A percentile compares a stretch with the other conserved stretches of the same genome.
These are phyloP conservation scores for Chalciporus sphaerocephalus DNA, from an alignment of 768 basidiomycete species.

Conservation along the genomic window DNA sequence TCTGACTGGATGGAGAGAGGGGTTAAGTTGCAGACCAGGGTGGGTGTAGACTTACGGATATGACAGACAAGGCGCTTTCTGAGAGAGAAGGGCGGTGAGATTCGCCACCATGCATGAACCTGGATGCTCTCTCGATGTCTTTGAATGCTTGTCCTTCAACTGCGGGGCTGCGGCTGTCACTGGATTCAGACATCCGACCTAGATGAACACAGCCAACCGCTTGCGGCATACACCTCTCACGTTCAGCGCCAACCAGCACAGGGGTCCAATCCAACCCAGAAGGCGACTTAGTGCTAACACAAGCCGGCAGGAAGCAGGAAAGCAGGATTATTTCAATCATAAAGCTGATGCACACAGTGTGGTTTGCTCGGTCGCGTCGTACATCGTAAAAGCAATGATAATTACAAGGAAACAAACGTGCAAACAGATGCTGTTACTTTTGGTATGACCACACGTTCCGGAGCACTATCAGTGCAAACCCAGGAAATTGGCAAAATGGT, in stretches of 20 bases:
- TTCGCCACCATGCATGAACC: conserved; percentile 18
- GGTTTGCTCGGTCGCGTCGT: conserved; percentile 1
- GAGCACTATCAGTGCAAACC: conserved; percentile 57
- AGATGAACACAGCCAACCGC: conserved; percentile 17
- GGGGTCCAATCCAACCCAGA: too few species aligned
- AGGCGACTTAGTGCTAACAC: neutral
- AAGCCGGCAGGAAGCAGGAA: neutral
- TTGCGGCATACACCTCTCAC: conserved; percentile 16
- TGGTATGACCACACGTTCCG: conserved; percentile 94
- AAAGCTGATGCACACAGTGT: neutral
- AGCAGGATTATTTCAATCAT: neutral
- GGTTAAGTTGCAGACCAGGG: conserved; percentile 7
- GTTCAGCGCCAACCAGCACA: neutral
- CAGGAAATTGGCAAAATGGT: conserved; percentile 4
- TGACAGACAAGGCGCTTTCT: conserved; percentile 44
- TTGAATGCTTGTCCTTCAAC: neutral
- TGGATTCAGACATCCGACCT: neutral
- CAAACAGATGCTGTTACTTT: conserved; percentile 53
- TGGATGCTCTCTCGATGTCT: neutral
- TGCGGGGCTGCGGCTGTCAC: neutral
- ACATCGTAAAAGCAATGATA: conserved; percentile 6
- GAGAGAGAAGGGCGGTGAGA: conserved; percentile 33
- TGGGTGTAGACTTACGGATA: conserved; percentile 39
- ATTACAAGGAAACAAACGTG: conserved; percentile 17
- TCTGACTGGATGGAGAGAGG: conserved; percentile 31